Base-by-base conservation (phyloP, 192 early-diverging fungal species). In the Entomortierella parvispora region DNA sequence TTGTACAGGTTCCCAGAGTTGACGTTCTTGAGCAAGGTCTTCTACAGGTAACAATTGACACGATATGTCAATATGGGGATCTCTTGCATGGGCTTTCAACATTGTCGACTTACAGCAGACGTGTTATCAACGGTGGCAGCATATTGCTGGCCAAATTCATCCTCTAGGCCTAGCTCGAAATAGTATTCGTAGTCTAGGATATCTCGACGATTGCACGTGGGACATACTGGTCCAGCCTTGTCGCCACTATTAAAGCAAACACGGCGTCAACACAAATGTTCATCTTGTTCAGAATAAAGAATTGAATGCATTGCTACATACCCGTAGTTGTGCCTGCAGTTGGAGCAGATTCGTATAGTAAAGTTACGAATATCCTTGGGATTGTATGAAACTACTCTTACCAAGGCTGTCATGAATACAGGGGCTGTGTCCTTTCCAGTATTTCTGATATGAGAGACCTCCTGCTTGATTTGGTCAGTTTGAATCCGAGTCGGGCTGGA, bases 121-220 rank as follows among this genome's bases (percentile, higher is more conserved):
- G 66, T 52, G 33, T 67, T 34, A n/a, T 68, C 65, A 18, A 76
- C 58, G 23, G 60, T 18, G 10, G 66, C 71, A 28, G 47, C 6
- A 32, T 42, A 55, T 0, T 5, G 15, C 59, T 76, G 65, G 1
- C 49, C 22, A 12, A 76, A 22, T 15, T 66, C 71, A 18, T 76
- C 71, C 43, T 33, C 28, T 1, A 76, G 22, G 10, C 29, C 26
- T 32, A 76, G 50, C 45, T 54, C 56, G 65, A 76, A 76, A 0
- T 17, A 12, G 37, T 62, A 62, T 8, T 62, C 42, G 29, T 56
- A 66, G 2, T 47, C 34, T 8, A 34, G 11, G 2, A 23, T 29
- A 10, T 43, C 45, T 10, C n/a, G 37, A 2, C 6, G 7, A 3
- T 42, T 3, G 50, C 69, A 71, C 4, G 2, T 9, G 1, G 59